phyloP scores from a whole-genome alignment of 2,329 filamentous ascomycete species.

The Venturia nashicola region DNA sequence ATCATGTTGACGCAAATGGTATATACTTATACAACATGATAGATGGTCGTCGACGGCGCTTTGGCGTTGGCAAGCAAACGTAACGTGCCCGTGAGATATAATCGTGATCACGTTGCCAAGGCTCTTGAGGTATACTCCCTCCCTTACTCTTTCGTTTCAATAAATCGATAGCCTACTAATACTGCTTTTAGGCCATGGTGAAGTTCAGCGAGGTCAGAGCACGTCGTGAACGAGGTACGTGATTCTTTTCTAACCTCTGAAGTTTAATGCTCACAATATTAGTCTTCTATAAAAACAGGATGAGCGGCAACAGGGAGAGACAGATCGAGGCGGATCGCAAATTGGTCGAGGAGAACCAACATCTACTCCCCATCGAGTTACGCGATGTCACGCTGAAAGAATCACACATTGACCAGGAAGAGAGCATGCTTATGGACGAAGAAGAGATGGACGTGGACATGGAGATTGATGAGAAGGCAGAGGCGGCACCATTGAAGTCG shows the following conservation, averaged over 20 bases:
- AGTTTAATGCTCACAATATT: no score
- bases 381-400: conserved; percentile 44
- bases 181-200: conserved; percentile 61
- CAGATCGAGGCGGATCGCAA: conserved; percentile 71
- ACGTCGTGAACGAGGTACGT: conserved; percentile 54
- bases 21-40: no score
- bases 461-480: conserved; percentile 19
- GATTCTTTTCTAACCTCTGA: no score
- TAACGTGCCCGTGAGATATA: conserved; percentile 91
- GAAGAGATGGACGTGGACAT: conserved; percentile 25
- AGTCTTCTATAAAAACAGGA: conserved; percentile 85
- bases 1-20: no score
- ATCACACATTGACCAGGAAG: conserved; percentile 37
- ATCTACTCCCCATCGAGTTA: conserved; percentile 59
- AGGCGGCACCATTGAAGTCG: conserved; percentile 24
- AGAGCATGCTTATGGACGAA: conserved; percentile 25
- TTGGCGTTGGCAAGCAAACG: conserved; percentile 84
- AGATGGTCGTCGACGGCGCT: conserved; percentile 69
- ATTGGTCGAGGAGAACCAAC: conserved; percentile 77
- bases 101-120: conserved; percentile 77
- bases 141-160: no score
- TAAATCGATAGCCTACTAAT: no score
- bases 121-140: conserved; percentile 57
- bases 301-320: conserved; percentile 79
- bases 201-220: conserved; percentile 75